These are phyloP conservation scores for Xylaria sp. DNA, from an alignment of 2,329 filamentous ascomycete genomes.

Conservation along the genomic window DNA sequence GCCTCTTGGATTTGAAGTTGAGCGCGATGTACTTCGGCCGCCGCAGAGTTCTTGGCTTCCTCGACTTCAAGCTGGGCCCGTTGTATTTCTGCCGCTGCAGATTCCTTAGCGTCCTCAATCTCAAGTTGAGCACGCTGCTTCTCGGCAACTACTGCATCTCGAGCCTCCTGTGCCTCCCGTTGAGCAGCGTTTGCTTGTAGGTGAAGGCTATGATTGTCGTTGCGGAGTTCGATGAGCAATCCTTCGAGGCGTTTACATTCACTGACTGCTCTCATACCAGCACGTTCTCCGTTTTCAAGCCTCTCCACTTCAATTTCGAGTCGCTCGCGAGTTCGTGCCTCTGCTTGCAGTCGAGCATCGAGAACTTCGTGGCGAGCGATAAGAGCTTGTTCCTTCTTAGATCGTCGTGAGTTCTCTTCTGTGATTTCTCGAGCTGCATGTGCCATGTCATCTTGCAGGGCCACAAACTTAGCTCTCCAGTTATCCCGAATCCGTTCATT, in stretches of 20 bases:
- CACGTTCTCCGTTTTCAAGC: conserved; percentile 71
- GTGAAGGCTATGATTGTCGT: conserved; percentile 78
- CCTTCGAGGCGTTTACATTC: conserved; percentile 71
- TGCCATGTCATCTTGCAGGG: conserved; percentile 88
- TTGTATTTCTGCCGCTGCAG: conserved; percentile 27
- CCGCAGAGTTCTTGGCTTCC: conserved; percentile 82
- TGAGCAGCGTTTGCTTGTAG: conserved; percentile 75
- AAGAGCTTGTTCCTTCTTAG: conserved; percentile 81
- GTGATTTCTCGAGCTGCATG: conserved; percentile 81
- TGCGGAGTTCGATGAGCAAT: conserved; percentile 66
- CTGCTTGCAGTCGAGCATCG: conserved; percentile 79
- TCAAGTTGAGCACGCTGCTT: conserved; percentile 29
- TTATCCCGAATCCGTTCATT: conserved; percentile 84
- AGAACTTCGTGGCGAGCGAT: conserved; percentile 83
- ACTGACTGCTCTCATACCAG: conserved; percentile 71
- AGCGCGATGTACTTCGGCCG: conserved; percentile 47
- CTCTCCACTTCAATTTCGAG: conserved; percentile 74
- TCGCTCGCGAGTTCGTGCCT: conserved; percentile 75
- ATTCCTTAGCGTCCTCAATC: conserved; percentile 29
- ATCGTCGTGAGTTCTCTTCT: conserved; percentile 82
- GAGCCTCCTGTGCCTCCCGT: conserved; percentile 85
- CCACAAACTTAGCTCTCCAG: conserved; percentile 85
- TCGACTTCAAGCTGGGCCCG: conserved; percentile 84
- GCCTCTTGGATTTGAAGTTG: conserved; percentile 34
- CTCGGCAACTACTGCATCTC: conserved; percentile 73